A percentile compares a stretch with the other conserved stretches of the same genome.
Evolutionary conservation across 2,329 filamentous ascomycete species (phyloP).

Genomic region (Diaporthe sp.): DNA sequence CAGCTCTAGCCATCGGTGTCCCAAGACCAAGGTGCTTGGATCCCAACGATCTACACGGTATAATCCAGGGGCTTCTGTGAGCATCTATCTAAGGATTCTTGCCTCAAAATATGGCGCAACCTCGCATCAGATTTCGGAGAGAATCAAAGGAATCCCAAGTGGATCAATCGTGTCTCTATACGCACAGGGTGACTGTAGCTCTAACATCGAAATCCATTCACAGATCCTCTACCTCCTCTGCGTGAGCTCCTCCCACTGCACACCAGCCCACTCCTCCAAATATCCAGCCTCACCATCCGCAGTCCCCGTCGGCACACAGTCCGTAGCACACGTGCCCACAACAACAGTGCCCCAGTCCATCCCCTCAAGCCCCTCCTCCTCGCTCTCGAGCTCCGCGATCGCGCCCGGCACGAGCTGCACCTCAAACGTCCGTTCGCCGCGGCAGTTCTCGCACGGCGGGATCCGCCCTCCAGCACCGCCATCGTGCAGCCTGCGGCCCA

Average conservation of each 20-base stretch:
- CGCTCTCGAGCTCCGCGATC: constrained; percentile 74
- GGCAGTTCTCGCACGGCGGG: constrained; percentile 84
- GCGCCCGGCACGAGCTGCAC: constrained; percentile 92
- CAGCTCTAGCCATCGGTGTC: too few relatives aligned
- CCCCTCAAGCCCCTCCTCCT: constrained; percentile 86
- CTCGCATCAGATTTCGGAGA: too few relatives aligned
- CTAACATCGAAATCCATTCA: too few relatives aligned
- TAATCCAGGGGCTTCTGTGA: too few relatives aligned
- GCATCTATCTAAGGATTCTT: too few relatives aligned
- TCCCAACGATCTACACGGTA: too few relatives aligned
- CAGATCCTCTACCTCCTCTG: constrained; percentile 53
- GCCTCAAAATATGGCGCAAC: too few relatives aligned
- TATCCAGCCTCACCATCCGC: constrained; percentile 78
- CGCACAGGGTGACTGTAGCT: too few relatives aligned
- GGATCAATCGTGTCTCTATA: too few relatives aligned
- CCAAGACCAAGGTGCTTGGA: too few relatives aligned
- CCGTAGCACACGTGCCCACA: constrained; percentile 83
- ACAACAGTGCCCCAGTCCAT: constrained; percentile 99
- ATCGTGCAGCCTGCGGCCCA: constrained; percentile 74
- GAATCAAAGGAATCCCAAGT: too few relatives aligned
- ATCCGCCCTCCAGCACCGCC: constrained; percentile 61
- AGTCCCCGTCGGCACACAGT: constrained; percentile 77
- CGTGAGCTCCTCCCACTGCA: constrained; percentile 92
- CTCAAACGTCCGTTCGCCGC: constrained; percentile 84
- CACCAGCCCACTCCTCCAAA: constrained; percentile 95